Evolutionary conservation across 2,329 filamentous ascomycete genomes (phyloP).

Genomic region (Nemania abortiva): DNA sequence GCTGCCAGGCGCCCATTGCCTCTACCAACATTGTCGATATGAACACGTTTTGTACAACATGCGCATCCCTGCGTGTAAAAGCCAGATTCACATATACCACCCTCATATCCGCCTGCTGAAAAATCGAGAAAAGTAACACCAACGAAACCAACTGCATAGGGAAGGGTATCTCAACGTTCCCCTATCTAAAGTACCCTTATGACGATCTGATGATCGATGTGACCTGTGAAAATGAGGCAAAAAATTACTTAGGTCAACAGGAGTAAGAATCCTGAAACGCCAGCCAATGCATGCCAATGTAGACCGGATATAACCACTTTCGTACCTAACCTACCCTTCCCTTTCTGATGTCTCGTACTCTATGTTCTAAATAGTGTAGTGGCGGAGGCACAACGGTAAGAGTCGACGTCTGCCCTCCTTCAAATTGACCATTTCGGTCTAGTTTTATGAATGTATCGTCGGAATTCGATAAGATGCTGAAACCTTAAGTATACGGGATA

Average conservation of each 20-base stretch:
- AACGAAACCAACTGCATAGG: conserved; percentile 28
- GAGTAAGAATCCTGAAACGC: conserved; percentile 39
- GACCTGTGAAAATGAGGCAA: conserved; percentile 31
- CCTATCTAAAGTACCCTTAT: conserved; percentile 23
- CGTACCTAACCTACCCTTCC: conserved; percentile 19
- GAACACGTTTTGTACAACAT: conserved; percentile 23
- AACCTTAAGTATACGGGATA: background rate
- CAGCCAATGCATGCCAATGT: conserved; percentile 41
- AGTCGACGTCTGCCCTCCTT: conserved; percentile 7
- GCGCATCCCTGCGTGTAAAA: conserved; percentile 24
- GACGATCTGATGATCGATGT: conserved; percentile 24
- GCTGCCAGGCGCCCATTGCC: background rate
- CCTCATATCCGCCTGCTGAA: conserved; percentile 12
- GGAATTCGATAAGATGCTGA: conserved; percentile 4
- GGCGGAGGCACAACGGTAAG: conserved; percentile 24
- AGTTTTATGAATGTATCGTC: conserved; percentile 22
- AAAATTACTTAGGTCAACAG: conserved; percentile 30
- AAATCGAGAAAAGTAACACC: conserved; percentile 5
- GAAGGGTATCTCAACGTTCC: conserved; percentile 35
- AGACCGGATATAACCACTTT: conserved; percentile 29
- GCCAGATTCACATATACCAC: conserved; percentile 7
- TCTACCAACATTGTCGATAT: conserved; percentile 12
- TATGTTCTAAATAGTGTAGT: conserved; percentile 38
- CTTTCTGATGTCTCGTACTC: conserved; percentile 21
- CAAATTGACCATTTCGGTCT: conserved; percentile 16